Evolutionary conservation across 192 early-diverging fungal genomes (phyloP), one percentile per base, ranked within the genome.

Genomic region (Pilaira anomala): DNA sequence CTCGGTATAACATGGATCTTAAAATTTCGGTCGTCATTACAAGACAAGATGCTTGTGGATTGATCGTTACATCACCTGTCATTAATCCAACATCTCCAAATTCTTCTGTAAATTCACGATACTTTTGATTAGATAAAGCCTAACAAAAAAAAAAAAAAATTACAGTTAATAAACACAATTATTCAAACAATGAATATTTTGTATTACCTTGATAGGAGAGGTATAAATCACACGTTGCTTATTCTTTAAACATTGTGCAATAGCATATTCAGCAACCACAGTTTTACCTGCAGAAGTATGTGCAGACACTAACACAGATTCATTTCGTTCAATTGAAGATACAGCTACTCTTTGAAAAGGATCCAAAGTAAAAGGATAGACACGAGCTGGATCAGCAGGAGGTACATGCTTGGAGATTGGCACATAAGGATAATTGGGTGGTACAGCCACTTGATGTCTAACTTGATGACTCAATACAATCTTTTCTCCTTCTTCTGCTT

Each of bases 11-110:
- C 97, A 98, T 98, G 44, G 86, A 88, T 26, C 97, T 82, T 52
- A 98, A 76, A 90, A 98, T 98, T 78, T 98, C 97, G 0, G 97
- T 98, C 0, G 97, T 98, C 97, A 98, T 98, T 22, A 98, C 95
- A 46, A 97, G 69, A 60, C 94, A 96, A 13, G 88, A 91, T 0
- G 97, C 93, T 54, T 81, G 83, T 13, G 95, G 91, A 69, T 94
- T 95, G 78, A 98, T 96, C 2, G 95, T 94, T 7, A 96, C 93
- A 81, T 98, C 97, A 52, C 97, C 97, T 1, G 97, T 98, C 94
- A 98, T 94, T 72, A 98, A 75, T 14, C 97, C 97, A 1, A 98
- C 97, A 72, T 98, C 97, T 16, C 93, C 93, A 82, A 98, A 98
- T 62, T 96, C 94, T 59, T 90, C 87, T 54, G 88, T 83, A 52